phyloP scores from a whole-genome alignment of 75 land plant species.

The Ceratopteris richardii region DNA sequence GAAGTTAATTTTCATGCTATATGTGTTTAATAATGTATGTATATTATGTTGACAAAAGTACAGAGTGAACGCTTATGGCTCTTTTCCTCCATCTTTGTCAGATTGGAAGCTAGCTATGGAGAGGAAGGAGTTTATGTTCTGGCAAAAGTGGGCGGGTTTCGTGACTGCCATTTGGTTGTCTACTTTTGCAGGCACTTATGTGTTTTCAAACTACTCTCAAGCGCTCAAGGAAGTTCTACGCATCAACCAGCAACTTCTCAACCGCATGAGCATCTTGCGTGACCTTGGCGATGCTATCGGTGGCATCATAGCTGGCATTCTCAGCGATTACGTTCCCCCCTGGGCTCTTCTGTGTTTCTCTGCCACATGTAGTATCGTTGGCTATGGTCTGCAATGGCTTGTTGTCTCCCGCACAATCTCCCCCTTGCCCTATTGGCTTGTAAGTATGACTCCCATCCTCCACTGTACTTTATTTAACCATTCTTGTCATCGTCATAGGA shows the following conservation, averaged over 20 bases:
- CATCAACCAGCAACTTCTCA: constrained; percentile 69
- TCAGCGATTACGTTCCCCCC: constrained; percentile 73
- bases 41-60: no score
- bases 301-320: constrained; percentile 83
- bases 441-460: constrained; percentile 12
- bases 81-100: no score
- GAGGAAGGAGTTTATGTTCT: no score
- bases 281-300: constrained; percentile 85
- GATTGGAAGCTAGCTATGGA: no score
- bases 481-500: no score
- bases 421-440: constrained; percentile 64
- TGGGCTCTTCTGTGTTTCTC: constrained; percentile 62
- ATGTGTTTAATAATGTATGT: no score
- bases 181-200: constrained; percentile 64
- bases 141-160: constrained; percentile 78
- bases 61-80: no score
- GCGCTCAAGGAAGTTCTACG: constrained; percentile 62
- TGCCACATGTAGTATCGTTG: constrained; percentile 36
- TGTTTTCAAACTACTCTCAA: constrained; percentile 78
- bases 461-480: no score
- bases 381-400: constrained; percentile 73
- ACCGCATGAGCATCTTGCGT: constrained; percentile 81
- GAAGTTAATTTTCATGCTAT: no score
- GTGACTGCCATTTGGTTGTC: constrained; percentile 86
- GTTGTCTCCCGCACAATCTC: constrained; percentile 46